Conservation (phyloP, 306 rosid genomes). For the Astragalus glycyphyllos region DNA sequence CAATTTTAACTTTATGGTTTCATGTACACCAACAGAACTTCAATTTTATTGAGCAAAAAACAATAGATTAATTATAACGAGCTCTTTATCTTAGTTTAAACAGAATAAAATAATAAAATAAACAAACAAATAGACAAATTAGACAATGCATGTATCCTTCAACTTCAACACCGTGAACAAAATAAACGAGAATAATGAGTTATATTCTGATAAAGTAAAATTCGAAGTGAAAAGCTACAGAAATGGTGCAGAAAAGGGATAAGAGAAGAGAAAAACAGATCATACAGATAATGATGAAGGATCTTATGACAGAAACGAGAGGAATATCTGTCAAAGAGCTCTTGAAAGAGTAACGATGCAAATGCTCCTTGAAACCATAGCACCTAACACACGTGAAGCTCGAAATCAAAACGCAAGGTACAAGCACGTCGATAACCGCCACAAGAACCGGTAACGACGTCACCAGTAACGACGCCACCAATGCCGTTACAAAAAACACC, state of each 20-base stretch:
- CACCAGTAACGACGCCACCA: conserved; percentile 84
- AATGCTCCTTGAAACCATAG: conserved; percentile 73
- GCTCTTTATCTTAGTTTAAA: conserved; percentile 1
- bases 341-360: conserved; percentile 82
- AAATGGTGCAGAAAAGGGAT: not conserved
- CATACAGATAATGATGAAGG: conserved; percentile 83
- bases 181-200: not conserved
- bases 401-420: conserved; percentile 81
- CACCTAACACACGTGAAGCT: conserved; percentile 88
- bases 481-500: conserved; percentile 87
- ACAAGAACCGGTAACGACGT: conserved; percentile 90
- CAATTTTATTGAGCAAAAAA: not conserved
- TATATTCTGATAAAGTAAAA: conserved; percentile 12
- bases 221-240: not conserved
- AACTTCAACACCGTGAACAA: not conserved
- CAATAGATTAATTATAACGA: not conserved
- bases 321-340: conserved; percentile 94
- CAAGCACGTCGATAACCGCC: conserved; percentile 76
- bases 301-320: conserved; percentile 85
- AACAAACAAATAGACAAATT: conserved; percentile 23
- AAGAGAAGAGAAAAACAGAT: not conserved
- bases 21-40: conserved; percentile 21
- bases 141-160: conserved; percentile 20
- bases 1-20: conserved; percentile 15
- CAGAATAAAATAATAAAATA: not conserved